Evolutionary conservation across 106 monocot genomes (phyloP), one percentile per base, ranked within the genome.

Genomic region (Vanilla planifolia): DNA sequence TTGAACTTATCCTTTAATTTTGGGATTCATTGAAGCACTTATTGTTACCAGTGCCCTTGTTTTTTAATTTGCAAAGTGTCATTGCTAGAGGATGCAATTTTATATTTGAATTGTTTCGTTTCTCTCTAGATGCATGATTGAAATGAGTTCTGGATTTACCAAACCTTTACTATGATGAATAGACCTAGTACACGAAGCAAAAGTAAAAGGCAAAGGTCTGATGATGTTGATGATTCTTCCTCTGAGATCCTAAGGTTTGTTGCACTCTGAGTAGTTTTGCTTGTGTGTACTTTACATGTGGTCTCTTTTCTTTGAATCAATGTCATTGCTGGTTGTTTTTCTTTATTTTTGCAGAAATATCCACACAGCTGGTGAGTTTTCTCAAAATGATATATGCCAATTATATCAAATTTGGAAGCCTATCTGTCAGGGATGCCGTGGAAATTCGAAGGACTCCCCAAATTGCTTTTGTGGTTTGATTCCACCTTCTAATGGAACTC

Each of bases 381-480:
- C 75, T 8, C 43, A 71, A 50, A 21, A 55, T 51, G 96, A 98
- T 66, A 56, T 98, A 36, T 13, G 45, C 32, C 83, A 87, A 39
- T 75, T 98, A 21, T 98, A 91, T 71, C 70, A 59, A 41, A 55
- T 88, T 15, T 46, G 68, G 46, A 91, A 84, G 57, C 79, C 91
- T n/a, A 46, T 66, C 62, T 98, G 96, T 66, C 81, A 87, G 43
- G 87, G 86, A 10, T 98, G 96, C 58, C 91, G 87, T 50, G 83
- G 63, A 22, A 98, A 98, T 77, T 72, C 76, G 32, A 91, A 85
- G 52, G 87, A 91, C 33, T 80, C 79, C 14, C 96, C 96, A 22
- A 98, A 98, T 77, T 98, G 96, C 61, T 98, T 91, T 68, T 98
- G 96, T 73, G 96, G 81, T 21, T 67, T 96, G 22, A 64, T 91